Percentiles rank a stretch among this genome's conserved stretches.
These are phyloP conservation scores for Quercus rubra DNA, from an alignment of 306 rosid genomes.

Conservation along the genomic window DNA sequence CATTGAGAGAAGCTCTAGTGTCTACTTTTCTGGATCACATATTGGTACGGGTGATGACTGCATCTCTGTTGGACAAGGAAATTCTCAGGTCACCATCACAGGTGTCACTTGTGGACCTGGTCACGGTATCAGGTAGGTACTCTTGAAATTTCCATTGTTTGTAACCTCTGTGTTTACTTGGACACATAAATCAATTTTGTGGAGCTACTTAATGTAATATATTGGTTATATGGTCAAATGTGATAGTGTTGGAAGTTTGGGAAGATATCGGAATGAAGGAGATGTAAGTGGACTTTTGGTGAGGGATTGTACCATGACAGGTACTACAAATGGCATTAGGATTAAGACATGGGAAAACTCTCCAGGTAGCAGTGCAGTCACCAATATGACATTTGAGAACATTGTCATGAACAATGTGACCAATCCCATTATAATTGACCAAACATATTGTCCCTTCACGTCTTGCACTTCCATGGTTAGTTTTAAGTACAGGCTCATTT, in stretches of 20 bases:
- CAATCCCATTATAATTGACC: conserved; percentile 53
- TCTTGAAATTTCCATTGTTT: background rate
- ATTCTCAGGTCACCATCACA: conserved; percentile 36
- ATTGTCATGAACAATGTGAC: conserved; percentile 47
- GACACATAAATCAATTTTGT: background rate
- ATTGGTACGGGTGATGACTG: conserved; percentile 48
- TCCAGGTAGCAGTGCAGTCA: conserved; percentile 39
- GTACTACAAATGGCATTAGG: conserved; percentile 44
- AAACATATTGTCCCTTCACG: conserved; percentile 38
- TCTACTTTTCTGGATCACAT: conserved; percentile 27
- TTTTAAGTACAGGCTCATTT: background rate
- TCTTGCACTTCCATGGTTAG: conserved; percentile 39
- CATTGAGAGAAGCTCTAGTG: conserved; percentile 35
- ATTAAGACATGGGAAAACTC: conserved; percentile 55
- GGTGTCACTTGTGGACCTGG: conserved; percentile 48
- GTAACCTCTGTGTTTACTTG: background rate
- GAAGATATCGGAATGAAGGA: conserved; percentile 40
- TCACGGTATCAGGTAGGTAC: conserved; percentile 52
- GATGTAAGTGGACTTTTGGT: conserved; percentile 42
- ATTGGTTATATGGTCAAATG: background rate
- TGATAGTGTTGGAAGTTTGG: conserved; percentile 46
- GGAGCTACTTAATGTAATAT: background rate
- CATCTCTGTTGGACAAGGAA: conserved; percentile 50
- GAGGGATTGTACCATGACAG: conserved; percentile 36
- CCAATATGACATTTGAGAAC: conserved; percentile 49